Evolutionary conservation across 1,139 yeast genomes (phyloP), one percentile per base, ranked within the genome.

Genomic region (Kazachstania sp.): DNA sequence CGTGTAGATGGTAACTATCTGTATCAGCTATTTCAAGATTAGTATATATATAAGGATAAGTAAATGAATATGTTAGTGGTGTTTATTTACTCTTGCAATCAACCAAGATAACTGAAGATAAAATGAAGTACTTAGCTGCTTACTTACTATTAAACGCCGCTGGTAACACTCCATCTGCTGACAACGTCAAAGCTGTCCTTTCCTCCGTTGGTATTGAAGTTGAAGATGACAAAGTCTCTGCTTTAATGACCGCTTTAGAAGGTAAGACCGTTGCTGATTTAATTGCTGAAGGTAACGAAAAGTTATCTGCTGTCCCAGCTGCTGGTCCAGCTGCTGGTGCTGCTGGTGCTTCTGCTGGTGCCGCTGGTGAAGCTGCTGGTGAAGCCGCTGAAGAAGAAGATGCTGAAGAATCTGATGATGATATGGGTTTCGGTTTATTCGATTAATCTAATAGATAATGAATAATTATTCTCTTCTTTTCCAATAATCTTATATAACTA

Each of bases 231-330:
- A 88, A 88, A 75, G 72, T 92, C 74, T 73, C 81, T 68, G 75
- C 85, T 69, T 84, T 92, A 72, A 77, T 92, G 69, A 73, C 86
- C 63, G 95, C 94, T 71, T 82, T 92, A 67, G 90, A 86, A 74
- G 98, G 97, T 75, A 92, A 92, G 85, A 79, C 85, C 70, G 55
- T 69, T 51, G 82, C 78, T 62, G 96, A 88, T 75, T 83, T 92
- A 76, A 83, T 92, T 65, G 92, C 97, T 68, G 95, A 82, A 75
- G 98, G 98, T 79, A 76, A 86, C 73, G 75, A 81, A 74, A 92
- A 92, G 81, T 85, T 92, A 71, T 90, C 97, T 63, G 79, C 97
- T 59, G 95, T 90, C 61, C 97, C 98, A 75, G 70, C 96, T 71
- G 98, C 95, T 74, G 97, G 92, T 77, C 90, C 95, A 69, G 90